Conservation (phyloP, 129 eudicot species). For the Pulicaria dysenterica region DNA sequence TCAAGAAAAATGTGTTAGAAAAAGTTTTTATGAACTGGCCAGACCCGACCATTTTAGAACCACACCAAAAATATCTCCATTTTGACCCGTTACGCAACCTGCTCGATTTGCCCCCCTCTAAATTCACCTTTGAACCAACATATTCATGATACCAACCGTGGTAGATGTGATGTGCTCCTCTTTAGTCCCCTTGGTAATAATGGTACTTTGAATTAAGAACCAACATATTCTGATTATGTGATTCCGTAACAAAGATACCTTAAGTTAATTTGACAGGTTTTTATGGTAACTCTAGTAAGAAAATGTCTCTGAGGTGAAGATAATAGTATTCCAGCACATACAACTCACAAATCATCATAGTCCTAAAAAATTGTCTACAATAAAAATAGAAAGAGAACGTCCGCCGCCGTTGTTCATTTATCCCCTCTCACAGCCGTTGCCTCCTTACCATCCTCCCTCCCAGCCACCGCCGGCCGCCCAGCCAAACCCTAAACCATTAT, state of each 20-base stretch:
- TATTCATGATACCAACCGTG: slow-evolving; percentile 42
- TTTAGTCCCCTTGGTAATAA: slow-evolving; percentile 47
- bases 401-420: no score
- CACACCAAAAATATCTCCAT: no score
- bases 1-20: not conserved
- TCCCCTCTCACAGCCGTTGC: no score
- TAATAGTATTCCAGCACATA: not conserved
- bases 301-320: no score
- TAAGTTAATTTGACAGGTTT: no score
- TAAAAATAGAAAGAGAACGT: no score
- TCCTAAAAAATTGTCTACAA: no score
- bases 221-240: slow-evolving; percentile 35
- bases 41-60: not conserved
- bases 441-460: no score
- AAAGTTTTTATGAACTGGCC: not conserved
- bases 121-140: slow-evolving; percentile 17
- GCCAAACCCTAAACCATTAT: no score
- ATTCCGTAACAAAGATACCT: not conserved
- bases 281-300: no score
- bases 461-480: no score
- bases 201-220: slow-evolving; percentile 59
- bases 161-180: slow-evolving; percentile 48
- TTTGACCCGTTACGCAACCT: not conserved
- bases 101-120: not conserved
- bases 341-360: not conserved